Evolutionary conservation across 805 yeast genomes (phyloP), one percentile per base, ranked within the genome.

Genomic region (Candida ortonii): DNA sequence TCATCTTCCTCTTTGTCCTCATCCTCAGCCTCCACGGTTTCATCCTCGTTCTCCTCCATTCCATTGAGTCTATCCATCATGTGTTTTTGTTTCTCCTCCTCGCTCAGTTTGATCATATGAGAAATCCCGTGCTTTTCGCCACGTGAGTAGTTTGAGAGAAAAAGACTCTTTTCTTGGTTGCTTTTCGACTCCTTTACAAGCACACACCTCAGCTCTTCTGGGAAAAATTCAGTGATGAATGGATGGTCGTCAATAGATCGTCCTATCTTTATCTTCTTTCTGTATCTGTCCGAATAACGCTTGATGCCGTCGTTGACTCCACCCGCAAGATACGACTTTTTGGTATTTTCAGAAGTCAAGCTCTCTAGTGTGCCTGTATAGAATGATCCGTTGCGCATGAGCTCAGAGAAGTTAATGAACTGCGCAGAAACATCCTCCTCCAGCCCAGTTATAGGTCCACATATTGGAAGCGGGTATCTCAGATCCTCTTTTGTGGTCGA

Each of bases 171-270:
- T 46, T 68, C 70, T 49, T 67, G 76, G 54, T 73, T 73, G 44
- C 67, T 69, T 46, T 71, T 76, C 35, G 65, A 64, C n/a, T 28
- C 34, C 18, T 39, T 41, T 10, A 76, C 67, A 2, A 86, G 85
- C 6, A 80, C 84, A 13, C 70, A 61, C 46, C 81, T 79, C 36
- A 89, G 63, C 55, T 89, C 97, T 12, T 67, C 70, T 1, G 97
- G 96, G 53, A 87, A 83, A 44, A 84, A 70, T 35, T 74, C 77
- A 7, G 76, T 50, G 36, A 73, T 71, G 55, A 80, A 85, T 2
- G 95, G 94, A 61, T 84, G 88, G 34, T 83, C 88, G 41, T 79
- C 82, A 7, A 82, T 73, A 2, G 89, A 78, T 33, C 80, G 71
- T 1, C 87, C 86, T 11, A 80, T 72, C 50, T 73, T 77, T 36